Evolutionary conservation across 2,329 filamentous ascomycete species (phyloP), one percentile per base, ranked within the genome.

Genomic region (Zymoseptoria ardabiliae): DNA sequence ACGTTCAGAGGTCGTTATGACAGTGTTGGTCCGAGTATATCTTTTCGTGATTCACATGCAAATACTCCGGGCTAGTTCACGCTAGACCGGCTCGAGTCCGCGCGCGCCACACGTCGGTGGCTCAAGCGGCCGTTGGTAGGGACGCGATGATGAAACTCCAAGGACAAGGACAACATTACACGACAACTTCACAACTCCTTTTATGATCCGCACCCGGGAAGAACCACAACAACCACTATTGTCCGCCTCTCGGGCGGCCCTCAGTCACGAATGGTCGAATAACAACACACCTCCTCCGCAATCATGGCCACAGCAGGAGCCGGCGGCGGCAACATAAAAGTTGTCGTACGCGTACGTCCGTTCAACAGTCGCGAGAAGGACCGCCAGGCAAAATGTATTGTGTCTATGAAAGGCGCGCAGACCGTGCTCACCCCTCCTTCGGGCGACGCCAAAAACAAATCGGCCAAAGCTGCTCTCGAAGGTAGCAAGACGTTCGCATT

Each of bases 301-400:
- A 60, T 53, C 10, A 60, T 61, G 17, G 63, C 25, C 25, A 28
- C 25, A 28, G 25, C 53, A 56, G 63, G 63, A 53, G 82, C 83
- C 69, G 90, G 90, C 72, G 91, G 89, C 78, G 92, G 94, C 73
- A 99, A 99, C 74, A 99, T 99, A 77, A 99, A 99, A 87, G 94
- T 99, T 79, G 94, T 99, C 81, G 94, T 99, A 81, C 86, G 94
- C 79, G 87, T 89, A 70, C 86, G 94, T 74, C 94, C 94, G 55
- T 99, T 99, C 79, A 99, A 99, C 76, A 86, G 63, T 53, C 61
- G 66, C 62, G 72, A 96, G 91, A 97, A 83, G 87, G 93, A 96
- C 67, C 85, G 95, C 73, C 85, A 87, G 69, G 88, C 94, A 82
- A 91, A 90, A 92, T 96, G 92, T 81, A 95, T 99, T 70, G 90